Evolutionary conservation across 768 basidiomycete genomes (phyloP), one percentile per base, ranked within the genome.

Genomic region (Neoboletus subvelutipes): DNA sequence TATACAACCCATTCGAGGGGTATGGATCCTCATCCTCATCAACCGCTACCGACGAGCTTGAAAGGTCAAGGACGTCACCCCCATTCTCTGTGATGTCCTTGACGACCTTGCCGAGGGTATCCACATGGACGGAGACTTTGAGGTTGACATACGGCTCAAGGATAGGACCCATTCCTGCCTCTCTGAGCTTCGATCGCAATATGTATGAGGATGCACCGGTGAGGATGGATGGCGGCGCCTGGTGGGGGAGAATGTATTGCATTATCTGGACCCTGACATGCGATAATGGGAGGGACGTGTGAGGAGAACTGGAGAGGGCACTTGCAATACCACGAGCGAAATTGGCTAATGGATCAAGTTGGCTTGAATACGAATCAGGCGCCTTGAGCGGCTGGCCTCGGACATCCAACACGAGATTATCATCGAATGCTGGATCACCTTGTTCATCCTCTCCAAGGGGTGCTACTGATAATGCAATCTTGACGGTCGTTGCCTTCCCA

Each of bases 61-160:
- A 80, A 22, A 94, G 79, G 61, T 91, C 87, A 24, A 85, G 71
- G 12, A 94, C 76, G 66, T 92, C 90, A n/a, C 89, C 91, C 2
- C 85, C 83, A 57, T 87, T 82, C 67, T 93, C 91, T 11, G 87
- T 88, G n/a, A 94, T 74, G 64, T 94, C 92, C 65, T 87, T 90
- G 45, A 92, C 82, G 22, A 90, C 84, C 64, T 84, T 89, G 24
- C 92, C 91, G 3, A 94, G 75, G 55, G 77, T 78, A 56, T 85
- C 83, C 60, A 87, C 86, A 26, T 77, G 76, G 8, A 91, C 83
- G 17, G 81, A 82, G 45, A 91, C 78, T 62, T 85, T 91, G 60
- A 92, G 74, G 31, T 75, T 73, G 26, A 91, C 79, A 61, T 83
- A 94, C 11, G 93, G 92, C 66, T 94, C 92, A 70, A 92, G 78